These are phyloP conservation scores for Pleurozium schreberi DNA, from an alignment of 225 moss, liverwort and hornwort species.

Conservation along the genomic window DNA sequence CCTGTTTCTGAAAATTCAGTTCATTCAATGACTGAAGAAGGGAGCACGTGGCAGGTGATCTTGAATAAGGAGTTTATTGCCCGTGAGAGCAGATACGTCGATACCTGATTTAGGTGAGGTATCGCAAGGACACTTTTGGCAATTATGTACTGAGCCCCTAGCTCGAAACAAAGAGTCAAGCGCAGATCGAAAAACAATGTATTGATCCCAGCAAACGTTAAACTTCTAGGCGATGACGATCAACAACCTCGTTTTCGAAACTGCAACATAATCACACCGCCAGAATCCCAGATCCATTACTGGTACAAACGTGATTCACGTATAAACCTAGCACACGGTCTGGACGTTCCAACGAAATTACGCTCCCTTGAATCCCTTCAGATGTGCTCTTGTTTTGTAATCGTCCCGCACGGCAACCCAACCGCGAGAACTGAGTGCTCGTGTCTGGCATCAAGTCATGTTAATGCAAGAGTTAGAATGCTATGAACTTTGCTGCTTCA, in stretches of 20 bases:
- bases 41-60: neutral
- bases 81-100: neutral
- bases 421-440: neutral
- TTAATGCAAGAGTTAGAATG: neutral
- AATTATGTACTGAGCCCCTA: neutral
- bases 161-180: neutral
- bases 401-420: neutral
- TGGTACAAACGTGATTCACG: neutral
- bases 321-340: neutral
- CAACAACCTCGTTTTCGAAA: neutral
- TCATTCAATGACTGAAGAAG: neutral
- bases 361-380: neutral
- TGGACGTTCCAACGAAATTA: neutral
- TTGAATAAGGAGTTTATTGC: neutral
- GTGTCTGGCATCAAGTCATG: neutral
- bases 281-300: neutral
- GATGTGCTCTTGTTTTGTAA: neutral
- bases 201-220: neutral
- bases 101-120: neutral
- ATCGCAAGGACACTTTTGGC: neutral
- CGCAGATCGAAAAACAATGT: neutral
- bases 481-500: slow-evolving; percentile 32
- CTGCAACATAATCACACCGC: neutral
- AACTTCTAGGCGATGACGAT: neutral
- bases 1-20: neutral